Percentiles rank a stretch among this genome's conserved stretches.
phyloP scores from a whole-genome alignment of 139 green algal species.

The Ettlia oleoabundans region DNA sequence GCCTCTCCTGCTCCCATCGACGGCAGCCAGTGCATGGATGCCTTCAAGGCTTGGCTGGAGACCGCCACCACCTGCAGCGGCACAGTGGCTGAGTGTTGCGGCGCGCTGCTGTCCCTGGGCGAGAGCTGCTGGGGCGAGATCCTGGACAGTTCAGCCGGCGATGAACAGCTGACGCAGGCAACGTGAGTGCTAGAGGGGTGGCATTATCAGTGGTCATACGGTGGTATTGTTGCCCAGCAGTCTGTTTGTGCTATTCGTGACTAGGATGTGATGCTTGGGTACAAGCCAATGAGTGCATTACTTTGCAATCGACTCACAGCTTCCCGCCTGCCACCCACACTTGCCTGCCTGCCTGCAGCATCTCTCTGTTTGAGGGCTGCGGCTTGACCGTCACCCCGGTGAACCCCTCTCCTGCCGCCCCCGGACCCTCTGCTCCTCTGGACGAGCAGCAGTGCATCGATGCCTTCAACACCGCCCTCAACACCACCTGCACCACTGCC shows the following conservation, averaged over 20 bases:
- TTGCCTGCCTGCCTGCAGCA: neutral
- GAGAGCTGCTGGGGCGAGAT: neutral
- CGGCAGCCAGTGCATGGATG: neutral
- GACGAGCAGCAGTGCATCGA: neutral
- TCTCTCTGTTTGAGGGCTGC: neutral
- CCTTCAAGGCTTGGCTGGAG: neutral
- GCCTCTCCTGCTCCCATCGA: too few relatives aligned
- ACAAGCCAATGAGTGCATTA: too few relatives aligned
- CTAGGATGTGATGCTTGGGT: too few relatives aligned
- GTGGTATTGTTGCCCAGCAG: too few relatives aligned
- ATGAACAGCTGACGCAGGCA: neutral
- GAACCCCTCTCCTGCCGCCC: too few relatives aligned
- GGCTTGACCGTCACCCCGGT: neutral
- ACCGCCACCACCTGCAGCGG: neutral
- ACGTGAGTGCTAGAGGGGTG: neutral
- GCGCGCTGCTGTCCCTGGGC: neutral
- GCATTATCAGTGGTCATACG: too few relatives aligned
- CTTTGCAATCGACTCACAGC: neutral
- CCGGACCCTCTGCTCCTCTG: neutral
- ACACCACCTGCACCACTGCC: neutral
- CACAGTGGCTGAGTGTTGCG: neutral
- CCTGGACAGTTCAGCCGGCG: neutral
- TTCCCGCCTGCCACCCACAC: too few relatives aligned
- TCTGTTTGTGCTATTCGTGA: too few relatives aligned
- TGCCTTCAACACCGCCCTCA: neutral